Evolutionary conservation across 768 basidiomycete genomes (phyloP).

Genomic region (Lactarius hatsudake): DNA sequence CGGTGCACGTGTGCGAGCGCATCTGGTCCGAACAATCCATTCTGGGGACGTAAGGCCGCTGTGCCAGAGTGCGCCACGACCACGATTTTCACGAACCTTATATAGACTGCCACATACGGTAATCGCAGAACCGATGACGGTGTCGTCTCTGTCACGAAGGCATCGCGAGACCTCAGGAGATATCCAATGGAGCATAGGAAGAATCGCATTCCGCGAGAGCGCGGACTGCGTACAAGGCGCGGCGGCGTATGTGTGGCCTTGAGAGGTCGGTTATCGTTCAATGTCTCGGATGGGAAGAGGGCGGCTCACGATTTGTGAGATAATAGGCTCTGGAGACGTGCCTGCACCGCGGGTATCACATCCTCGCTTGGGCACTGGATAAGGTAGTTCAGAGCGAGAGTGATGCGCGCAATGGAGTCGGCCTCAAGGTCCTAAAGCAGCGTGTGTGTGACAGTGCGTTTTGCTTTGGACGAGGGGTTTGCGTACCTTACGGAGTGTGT

Average conservation of each 20-base stretch:
- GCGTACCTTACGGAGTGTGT: constrained; percentile 76
- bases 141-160: constrained; percentile 22
- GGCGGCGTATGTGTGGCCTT: constrained; percentile 14
- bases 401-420: constrained; percentile 51
- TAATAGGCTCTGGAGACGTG: constrained; percentile 60
- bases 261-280: not conserved
- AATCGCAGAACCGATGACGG: constrained; percentile 22
- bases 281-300: constrained; percentile 25
- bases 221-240: constrained; percentile 19
- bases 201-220: constrained; percentile 21
- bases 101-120: constrained; percentile 16
- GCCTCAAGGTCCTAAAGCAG: constrained; percentile 69
- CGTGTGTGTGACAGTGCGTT: constrained; percentile 5
- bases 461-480: not conserved
- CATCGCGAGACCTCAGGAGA: constrained; percentile 22
- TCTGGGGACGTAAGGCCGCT: constrained; percentile 13
- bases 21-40: constrained; percentile 20
- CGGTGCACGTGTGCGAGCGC: constrained; percentile 5
- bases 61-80: not conserved
- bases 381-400: constrained; percentile 69
- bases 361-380: constrained; percentile 60
- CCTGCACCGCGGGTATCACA: constrained; percentile 72
- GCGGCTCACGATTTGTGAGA: constrained; percentile 73
- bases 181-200: constrained; percentile 11
- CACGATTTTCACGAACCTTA: constrained; percentile 13